Conservation (phyloP, 2,329 filamentous ascomycete genomes). For the Sporothrix phasma region DNA sequence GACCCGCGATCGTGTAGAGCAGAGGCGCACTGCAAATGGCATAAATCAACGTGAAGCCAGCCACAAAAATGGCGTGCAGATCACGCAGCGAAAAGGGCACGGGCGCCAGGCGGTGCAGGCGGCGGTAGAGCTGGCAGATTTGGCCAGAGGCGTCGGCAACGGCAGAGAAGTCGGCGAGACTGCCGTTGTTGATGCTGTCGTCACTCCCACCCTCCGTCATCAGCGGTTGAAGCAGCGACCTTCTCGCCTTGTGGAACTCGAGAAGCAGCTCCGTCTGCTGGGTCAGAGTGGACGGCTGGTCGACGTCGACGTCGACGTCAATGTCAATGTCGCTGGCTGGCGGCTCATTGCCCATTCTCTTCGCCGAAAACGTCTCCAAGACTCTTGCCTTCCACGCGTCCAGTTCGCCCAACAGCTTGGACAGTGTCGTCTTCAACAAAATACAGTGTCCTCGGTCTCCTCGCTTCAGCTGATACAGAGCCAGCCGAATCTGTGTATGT, state of each 20-base stretch:
- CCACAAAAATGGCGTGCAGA: constrained; percentile 16
- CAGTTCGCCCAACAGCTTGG: background rate
- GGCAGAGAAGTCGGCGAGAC: background rate
- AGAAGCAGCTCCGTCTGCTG: constrained; percentile 9
- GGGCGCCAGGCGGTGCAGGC: constrained; percentile 12
- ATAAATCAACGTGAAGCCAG: constrained; percentile 15
- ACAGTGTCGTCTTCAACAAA: background rate
- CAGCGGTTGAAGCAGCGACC: constrained; percentile 13
- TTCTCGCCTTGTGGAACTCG: constrained; percentile 7
- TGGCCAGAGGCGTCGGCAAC: constrained; percentile 14
- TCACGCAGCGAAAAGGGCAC: constrained; percentile 13
- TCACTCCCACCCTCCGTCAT: constrained; percentile 10
- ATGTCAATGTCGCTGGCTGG: no score
- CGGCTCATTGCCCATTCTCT: no score
- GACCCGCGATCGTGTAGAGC: background rate
- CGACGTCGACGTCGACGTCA: background rate
- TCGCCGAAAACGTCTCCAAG: constrained; percentile 3
- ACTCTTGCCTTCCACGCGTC: constrained; percentile 8
- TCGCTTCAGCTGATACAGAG: constrained; percentile 8
- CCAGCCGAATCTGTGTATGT: constrained; percentile 13
- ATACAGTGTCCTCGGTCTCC: background rate
- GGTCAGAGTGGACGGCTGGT: background rate
- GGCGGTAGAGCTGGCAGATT: constrained; percentile 15
- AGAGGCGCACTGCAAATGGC: background rate
- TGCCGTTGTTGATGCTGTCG: background rate